Percentiles rank a stretch among this genome's conserved stretches.
Conservation (phyloP, 192 early-diverging fungal species). For the Backusella australiensis region DNA sequence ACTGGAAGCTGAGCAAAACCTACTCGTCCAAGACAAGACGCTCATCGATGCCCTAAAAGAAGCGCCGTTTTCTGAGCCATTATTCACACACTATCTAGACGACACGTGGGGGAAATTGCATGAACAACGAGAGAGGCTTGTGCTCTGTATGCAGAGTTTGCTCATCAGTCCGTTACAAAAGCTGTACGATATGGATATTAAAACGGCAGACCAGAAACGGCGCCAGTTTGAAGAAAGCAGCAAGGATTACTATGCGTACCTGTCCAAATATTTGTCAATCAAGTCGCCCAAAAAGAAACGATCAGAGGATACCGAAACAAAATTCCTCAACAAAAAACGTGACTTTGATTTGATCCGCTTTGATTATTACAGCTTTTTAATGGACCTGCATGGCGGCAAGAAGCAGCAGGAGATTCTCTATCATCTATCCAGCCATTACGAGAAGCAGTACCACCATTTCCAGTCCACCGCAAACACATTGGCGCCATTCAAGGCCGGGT, state of each 20-base stretch:
- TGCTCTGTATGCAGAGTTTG: constrained; percentile 26
- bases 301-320: constrained; percentile 36
- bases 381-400: constrained; percentile 54
- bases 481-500: constrained; percentile 36
- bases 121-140: constrained; percentile 12
- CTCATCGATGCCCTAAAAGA: constrained; percentile 46
- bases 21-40: constrained; percentile 41
- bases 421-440: constrained; percentile 48
- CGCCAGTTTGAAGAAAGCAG: constrained; percentile 46
- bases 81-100: constrained; percentile 25
- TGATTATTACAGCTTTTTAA: constrained; percentile 52
- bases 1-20: constrained; percentile 43
- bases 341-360: constrained; percentile 63
- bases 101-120: constrained; percentile 9
- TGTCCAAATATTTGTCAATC: constrained; percentile 54
- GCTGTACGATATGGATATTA: constrained; percentile 59
- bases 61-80: constrained; percentile 38
- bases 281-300: constrained; percentile 29
- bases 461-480: constrained; percentile 33
- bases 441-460: constrained; percentile 47
- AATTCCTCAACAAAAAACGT: constrained; percentile 55
- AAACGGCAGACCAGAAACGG: constrained; percentile 52
- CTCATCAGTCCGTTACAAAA: constrained; percentile 53
- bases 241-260: constrained; percentile 36
- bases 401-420: constrained; percentile 58